phyloP scores from a whole-genome alignment of 2,329 filamentous ascomycete genomes.

The Epichloe sibirici region DNA sequence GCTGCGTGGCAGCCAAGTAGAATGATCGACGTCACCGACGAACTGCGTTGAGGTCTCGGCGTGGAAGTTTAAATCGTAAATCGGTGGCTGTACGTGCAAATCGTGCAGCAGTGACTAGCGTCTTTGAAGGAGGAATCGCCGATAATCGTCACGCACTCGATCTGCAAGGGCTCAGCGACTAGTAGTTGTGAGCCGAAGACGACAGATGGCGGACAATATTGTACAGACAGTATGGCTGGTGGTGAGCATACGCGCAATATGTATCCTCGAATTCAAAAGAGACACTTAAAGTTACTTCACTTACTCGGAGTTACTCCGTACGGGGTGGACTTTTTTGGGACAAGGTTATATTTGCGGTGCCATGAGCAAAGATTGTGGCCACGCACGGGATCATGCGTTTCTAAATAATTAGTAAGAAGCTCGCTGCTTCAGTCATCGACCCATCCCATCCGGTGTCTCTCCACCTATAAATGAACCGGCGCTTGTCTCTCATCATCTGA shows the following conservation, averaged over 20 bases:
- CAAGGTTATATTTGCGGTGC: no score
- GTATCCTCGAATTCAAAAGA: background rate
- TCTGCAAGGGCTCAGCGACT: background rate
- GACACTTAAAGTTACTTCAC: background rate
- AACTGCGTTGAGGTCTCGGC: background rate
- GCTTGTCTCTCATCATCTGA: conserved; percentile 2
- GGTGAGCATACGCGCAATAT: background rate
- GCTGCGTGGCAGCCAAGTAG: background rate
- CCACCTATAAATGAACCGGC: background rate
- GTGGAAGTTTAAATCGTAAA: conserved; percentile 1
- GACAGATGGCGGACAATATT: background rate
- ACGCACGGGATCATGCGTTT: background rate
- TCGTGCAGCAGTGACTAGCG: background rate
- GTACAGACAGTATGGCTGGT: background rate
- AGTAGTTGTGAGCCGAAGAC: background rate
- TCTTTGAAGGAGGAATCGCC: background rate
- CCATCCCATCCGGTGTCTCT: background rate
- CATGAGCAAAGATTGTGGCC: no score
- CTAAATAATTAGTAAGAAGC: background rate
- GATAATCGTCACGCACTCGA: background rate
- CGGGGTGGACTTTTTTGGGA: background rate
- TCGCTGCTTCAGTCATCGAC: background rate
- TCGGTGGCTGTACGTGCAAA: background rate
- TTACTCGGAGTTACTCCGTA: background rate
- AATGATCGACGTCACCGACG: background rate